These are phyloP conservation scores for Paramyrothecium roridum DNA, from an alignment of 2,329 filamentous ascomycete species.

Conservation along the genomic window DNA sequence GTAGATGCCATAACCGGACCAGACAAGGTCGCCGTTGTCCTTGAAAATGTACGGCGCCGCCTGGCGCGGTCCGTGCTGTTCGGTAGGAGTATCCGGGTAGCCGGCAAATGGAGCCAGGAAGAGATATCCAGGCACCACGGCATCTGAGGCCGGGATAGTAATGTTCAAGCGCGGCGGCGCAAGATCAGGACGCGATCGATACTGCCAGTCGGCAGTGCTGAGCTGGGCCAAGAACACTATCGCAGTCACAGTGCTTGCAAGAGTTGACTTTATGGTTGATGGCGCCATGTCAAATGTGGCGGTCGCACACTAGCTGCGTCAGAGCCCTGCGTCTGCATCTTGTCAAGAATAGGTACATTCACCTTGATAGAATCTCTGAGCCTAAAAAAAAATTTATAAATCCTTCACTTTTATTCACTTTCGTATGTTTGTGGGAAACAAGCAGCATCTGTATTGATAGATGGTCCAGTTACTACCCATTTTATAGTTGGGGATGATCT, in stretches of 20 bases:
- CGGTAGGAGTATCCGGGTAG: constrained; percentile 27
- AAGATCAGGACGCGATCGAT: constrained; percentile 18
- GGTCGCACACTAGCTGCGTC: neutral
- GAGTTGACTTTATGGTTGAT: neutral
- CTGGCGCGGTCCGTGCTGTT: constrained; percentile 45
- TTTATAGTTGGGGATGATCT: neutral
- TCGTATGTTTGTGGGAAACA: no score
- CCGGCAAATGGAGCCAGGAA: constrained; percentile 39
- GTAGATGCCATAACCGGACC: constrained; percentile 53
- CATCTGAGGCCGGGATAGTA: constrained; percentile 36
- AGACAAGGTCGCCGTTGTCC: constrained; percentile 52
- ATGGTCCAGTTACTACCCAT: no score
- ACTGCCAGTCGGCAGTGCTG: neutral
- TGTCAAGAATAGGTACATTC: neutral
- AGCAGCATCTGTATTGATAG: no score
- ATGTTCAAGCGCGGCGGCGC: constrained; percentile 32
- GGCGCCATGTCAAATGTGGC: neutral
- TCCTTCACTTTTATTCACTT: neutral
- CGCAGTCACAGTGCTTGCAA: neutral
- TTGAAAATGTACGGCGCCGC: constrained; percentile 53
- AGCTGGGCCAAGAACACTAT: neutral
- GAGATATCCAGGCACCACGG: constrained; percentile 38
- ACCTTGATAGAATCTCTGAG: neutral
- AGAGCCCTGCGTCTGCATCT: neutral
- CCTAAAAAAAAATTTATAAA: neutral